Evolutionary conservation across 2,329 filamentous ascomycete species (phyloP).

Genomic region (Parafenestella ontariensis): DNA sequence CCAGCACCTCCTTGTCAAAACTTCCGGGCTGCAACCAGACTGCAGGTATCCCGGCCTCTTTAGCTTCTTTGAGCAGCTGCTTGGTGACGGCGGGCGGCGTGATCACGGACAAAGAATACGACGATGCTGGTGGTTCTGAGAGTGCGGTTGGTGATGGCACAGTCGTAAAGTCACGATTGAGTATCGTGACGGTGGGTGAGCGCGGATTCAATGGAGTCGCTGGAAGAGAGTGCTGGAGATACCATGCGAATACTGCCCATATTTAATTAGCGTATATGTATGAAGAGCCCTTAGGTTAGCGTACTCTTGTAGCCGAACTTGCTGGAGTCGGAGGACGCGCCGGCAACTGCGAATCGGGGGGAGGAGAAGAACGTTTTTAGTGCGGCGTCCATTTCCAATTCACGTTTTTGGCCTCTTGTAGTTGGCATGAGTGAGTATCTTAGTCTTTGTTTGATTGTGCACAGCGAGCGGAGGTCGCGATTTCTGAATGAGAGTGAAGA

Average conservation of each 20-base stretch:
- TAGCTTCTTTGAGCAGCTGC: slow-evolving; percentile 77
- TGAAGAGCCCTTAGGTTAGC: slow-evolving; percentile 16
- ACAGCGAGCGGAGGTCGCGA: background rate
- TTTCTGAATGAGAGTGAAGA: background rate
- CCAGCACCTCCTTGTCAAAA: slow-evolving; percentile 77
- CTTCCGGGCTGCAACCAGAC: slow-evolving; percentile 80
- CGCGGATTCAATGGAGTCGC: slow-evolving; percentile 86
- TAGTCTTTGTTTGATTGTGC: background rate
- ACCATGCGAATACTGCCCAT: slow-evolving; percentile 87
- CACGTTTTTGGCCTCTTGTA: slow-evolving; percentile 33
- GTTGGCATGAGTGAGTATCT: slow-evolving; percentile 24
- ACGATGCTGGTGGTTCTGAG: slow-evolving; percentile 59
- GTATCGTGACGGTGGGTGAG: slow-evolving; percentile 68
- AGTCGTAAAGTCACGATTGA: slow-evolving; percentile 66
- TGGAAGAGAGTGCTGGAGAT: slow-evolving; percentile 75
- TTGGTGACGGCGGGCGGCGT: slow-evolving; percentile 83
- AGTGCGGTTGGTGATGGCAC: slow-evolving; percentile 71
- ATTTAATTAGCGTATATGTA: background rate
- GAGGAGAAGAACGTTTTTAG: slow-evolving; percentile 82
- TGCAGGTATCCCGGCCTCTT: slow-evolving; percentile 70
- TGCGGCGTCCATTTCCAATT: slow-evolving; percentile 67
- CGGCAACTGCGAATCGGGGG: slow-evolving; percentile 83
- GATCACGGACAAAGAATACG: slow-evolving; percentile 79
- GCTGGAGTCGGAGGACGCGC: slow-evolving; percentile 80
- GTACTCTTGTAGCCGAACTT: slow-evolving; percentile 91